Conservation (phyloP, 2,329 filamentous ascomycete genomes). For the Penicillium sp. region DNA sequence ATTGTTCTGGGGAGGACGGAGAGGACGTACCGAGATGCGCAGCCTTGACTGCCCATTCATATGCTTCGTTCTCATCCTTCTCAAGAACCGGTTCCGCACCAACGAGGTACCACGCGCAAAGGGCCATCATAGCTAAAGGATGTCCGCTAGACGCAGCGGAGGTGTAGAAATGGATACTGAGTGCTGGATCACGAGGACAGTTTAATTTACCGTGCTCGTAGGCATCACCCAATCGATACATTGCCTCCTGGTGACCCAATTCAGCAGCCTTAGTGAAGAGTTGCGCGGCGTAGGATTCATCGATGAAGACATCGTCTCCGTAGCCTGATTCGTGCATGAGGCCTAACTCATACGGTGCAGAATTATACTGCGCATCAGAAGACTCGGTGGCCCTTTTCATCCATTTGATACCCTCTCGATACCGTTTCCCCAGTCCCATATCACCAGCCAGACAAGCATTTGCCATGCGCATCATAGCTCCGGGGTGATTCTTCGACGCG, state of each 20-base stretch:
- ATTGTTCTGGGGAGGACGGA: background rate
- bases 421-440: constrained; percentile 79
- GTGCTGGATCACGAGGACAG: constrained; percentile 86
- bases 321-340: constrained; percentile 90
- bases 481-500: constrained; percentile 91
- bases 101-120: constrained; percentile 98
- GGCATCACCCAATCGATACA: constrained; percentile 87
- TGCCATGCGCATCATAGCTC: constrained; percentile 89
- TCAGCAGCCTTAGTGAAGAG: constrained; percentile 94
- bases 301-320: constrained; percentile 90
- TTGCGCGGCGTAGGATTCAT: constrained; percentile 87
- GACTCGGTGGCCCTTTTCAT: constrained; percentile 89
- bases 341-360: constrained; percentile 88
- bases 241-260: constrained; percentile 83
- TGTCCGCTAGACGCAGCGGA: constrained; percentile 84
- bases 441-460: constrained; percentile 89
- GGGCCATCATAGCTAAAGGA: constrained; percentile 90
- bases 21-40: constrained; percentile 75
- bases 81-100: constrained; percentile 90
- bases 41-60: constrained; percentile 89
- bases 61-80: constrained; percentile 94
- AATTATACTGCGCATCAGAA: constrained; percentile 89
- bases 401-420: constrained; percentile 94
- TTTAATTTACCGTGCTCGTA: constrained; percentile 90
- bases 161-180: constrained; percentile 98